Percentiles rank a stretch among this genome's conserved stretches.
Conservation (phyloP, 1,139 yeast species). For the Scheffersomyces cryptocercus region DNA sequence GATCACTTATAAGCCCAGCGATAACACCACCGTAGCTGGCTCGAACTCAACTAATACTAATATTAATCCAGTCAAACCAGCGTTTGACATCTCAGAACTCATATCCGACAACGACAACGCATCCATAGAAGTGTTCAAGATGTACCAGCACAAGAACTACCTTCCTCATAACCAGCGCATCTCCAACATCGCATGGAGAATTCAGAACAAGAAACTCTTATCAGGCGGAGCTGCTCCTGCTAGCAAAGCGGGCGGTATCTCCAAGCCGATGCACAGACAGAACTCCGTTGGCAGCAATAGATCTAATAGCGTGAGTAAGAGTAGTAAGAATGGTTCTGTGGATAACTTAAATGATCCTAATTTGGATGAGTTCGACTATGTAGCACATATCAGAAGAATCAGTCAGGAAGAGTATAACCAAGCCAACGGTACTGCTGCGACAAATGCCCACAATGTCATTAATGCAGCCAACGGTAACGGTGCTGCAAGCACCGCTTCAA, state of each 20-base stretch:
- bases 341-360: constrained; percentile 23
- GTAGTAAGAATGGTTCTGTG: not conserved
- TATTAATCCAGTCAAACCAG: constrained; percentile 3
- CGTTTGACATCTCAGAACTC: constrained; percentile 17
- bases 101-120: constrained; percentile 34
- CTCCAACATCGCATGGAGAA: constrained; percentile 50
- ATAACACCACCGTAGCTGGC: no score
- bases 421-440: constrained; percentile 7
- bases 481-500: constrained; percentile 1
- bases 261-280: not conserved
- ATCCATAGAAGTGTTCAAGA: constrained; percentile 37
- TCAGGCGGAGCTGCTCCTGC: constrained; percentile 4
- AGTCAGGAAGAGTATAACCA: constrained; percentile 40
- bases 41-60: no score
- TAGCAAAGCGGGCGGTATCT: constrained; percentile 4
- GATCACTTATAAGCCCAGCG: constrained; percentile 12
- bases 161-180: constrained; percentile 48
- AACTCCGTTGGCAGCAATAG: not conserved
- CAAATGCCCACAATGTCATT: constrained; percentile 1
- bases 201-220: constrained; percentile 38
- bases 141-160: constrained; percentile 45
- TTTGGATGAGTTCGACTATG: constrained; percentile 48
- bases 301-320: constrained; percentile 4
- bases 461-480: constrained; percentile 2
- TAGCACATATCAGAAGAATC: constrained; percentile 46